Percentiles rank a stretch among this genome's conserved stretches.
These are phyloP conservation scores for Guyanaporus albipodus DNA, from an alignment of 768 basidiomycete species.

Conservation along the genomic window DNA sequence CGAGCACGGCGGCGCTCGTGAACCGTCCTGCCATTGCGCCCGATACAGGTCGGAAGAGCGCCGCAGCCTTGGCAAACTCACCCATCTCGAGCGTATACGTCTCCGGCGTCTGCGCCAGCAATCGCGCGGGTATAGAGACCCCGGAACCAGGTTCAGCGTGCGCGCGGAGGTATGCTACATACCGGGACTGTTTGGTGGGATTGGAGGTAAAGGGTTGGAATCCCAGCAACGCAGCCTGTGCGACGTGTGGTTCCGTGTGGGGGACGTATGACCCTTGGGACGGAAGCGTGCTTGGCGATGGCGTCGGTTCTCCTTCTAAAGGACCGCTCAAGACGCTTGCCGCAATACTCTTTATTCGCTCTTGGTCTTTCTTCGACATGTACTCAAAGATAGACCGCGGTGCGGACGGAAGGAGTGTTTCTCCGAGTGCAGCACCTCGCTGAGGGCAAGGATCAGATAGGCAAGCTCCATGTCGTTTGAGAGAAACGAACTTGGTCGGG, in stretches of 20 bases:
- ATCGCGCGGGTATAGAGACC: slow-evolving; percentile 45
- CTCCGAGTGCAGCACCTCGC: slow-evolving; percentile 84
- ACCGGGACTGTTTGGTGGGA: slow-evolving; percentile 78
- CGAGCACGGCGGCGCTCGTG: slow-evolving; percentile 73
- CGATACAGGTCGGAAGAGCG: slow-evolving; percentile 86
- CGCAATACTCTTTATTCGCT: slow-evolving; percentile 68
- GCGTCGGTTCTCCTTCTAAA: slow-evolving; percentile 22
- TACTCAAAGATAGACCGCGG: slow-evolving; percentile 91
- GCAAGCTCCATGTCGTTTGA: background rate
- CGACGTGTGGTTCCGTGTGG: slow-evolving; percentile 68
- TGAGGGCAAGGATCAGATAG: slow-evolving; percentile 31
- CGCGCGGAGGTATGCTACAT: slow-evolving; percentile 74
- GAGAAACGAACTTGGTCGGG: slow-evolving; percentile 62
- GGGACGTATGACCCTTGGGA: slow-evolving; percentile 45
- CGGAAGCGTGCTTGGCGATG: slow-evolving; percentile 15
- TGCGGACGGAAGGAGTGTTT: slow-evolving; percentile 63
- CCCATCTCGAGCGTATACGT: slow-evolving; percentile 78
- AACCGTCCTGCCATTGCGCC: slow-evolving; percentile 96
- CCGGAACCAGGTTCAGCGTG: slow-evolving; percentile 51
- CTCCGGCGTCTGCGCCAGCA: slow-evolving; percentile 56
- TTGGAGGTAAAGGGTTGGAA: slow-evolving; percentile 86
- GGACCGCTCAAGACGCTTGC: slow-evolving; percentile 26
- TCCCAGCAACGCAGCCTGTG: slow-evolving; percentile 81
- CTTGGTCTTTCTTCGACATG: slow-evolving; percentile 87
- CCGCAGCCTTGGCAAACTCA: slow-evolving; percentile 84